These are phyloP conservation scores for Tolypocladium guangdongense DNA, from an alignment of 2,329 filamentous ascomycete species.

Conservation along the genomic window DNA sequence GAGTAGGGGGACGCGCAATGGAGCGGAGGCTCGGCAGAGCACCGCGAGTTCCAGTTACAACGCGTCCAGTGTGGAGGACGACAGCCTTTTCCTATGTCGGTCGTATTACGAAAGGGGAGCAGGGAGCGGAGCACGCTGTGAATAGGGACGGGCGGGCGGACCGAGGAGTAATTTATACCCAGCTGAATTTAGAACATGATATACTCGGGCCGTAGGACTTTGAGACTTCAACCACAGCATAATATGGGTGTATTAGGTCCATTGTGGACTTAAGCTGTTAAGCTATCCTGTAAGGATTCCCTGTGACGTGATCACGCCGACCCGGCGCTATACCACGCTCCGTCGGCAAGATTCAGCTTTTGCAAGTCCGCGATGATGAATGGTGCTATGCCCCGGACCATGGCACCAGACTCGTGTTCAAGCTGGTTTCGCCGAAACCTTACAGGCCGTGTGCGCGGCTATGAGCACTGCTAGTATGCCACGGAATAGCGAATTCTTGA, in stretches of 20 bases:
- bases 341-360: too few species aligned
- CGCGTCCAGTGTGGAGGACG: background rate
- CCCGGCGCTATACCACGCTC: too few species aligned
- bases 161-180: background rate
- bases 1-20: background rate
- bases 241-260: background rate
- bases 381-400: too few species aligned
- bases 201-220: background rate
- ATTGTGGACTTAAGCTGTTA: background rate
- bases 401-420: too few species aligned
- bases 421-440: too few species aligned
- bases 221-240: background rate
- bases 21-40: background rate
- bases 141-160: too few species aligned
- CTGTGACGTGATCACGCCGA: too few species aligned
- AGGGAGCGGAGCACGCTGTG: background rate
- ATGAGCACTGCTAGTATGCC: too few species aligned
- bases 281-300: too few species aligned
- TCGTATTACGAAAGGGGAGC: accelerated
- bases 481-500: too few species aligned
- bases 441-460: too few species aligned
- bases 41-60: background rate
- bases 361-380: too few species aligned
- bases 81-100: background rate
- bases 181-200: background rate